These are phyloP conservation scores for Pleurotus djamor DNA, from an alignment of 768 basidiomycete species.

Conservation along the genomic window DNA sequence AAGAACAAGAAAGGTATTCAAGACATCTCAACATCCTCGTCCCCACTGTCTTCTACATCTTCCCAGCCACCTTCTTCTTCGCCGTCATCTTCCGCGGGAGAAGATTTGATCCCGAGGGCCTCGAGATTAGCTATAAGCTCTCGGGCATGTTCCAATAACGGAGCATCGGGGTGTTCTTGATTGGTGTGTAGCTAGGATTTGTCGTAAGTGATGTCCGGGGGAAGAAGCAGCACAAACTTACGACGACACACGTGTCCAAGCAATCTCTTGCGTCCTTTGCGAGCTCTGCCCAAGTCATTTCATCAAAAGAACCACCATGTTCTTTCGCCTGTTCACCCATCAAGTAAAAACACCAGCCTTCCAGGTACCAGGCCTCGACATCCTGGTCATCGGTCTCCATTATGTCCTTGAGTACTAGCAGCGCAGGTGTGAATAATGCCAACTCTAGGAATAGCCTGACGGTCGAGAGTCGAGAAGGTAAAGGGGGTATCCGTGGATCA, in stretches of 20 bases:
- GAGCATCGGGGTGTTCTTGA: constrained; percentile 74
- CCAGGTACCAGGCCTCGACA: constrained; percentile 91
- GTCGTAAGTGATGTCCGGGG: constrained; percentile 5
- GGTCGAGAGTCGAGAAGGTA: constrained; percentile 69
- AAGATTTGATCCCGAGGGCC: constrained; percentile 60
- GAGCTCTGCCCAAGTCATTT: constrained; percentile 73
- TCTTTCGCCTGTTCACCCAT: constrained; percentile 73
- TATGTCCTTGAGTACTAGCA: constrained; percentile 75
- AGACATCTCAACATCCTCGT: constrained; percentile 49
- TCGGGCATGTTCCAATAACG: constrained; percentile 69
- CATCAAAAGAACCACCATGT: constrained; percentile 37
- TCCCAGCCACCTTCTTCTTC: constrained; percentile 56
- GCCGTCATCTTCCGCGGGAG: constrained; percentile 54
- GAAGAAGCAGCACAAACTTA: constrained; percentile 29
- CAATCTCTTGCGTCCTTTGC: constrained; percentile 78
- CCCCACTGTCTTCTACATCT: constrained; percentile 55
- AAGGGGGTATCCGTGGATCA: constrained; percentile 65
- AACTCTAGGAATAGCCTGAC: constrained; percentile 86
- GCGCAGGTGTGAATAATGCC: constrained; percentile 63
- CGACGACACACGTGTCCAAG: constrained; percentile 79
- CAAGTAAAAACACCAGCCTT: constrained; percentile 92
- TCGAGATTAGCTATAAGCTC: constrained; percentile 75
- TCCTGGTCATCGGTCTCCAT: constrained; percentile 82
- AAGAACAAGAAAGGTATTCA: constrained; percentile 18
- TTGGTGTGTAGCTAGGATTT: constrained; percentile 59